A percentile compares a stretch with the other conserved stretches of the same genome.
phyloP scores from a whole-genome alignment of 306 rosid genomes.

The Trifolium subterraneum region DNA sequence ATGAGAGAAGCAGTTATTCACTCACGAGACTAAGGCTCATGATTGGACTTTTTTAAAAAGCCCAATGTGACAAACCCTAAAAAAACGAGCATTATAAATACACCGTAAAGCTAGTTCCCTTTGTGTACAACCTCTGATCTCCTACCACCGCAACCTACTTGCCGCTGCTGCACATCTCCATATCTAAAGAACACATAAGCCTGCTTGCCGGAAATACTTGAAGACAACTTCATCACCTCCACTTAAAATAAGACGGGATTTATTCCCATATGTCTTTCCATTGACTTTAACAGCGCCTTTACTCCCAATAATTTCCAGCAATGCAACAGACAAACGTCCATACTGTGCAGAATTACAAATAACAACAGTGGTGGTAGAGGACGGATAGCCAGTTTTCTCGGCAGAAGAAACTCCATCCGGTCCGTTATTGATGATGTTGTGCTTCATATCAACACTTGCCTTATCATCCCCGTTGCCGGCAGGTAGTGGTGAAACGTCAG shows the following conservation, averaged over 20 bases:
- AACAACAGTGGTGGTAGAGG: slow-evolving; percentile 45
- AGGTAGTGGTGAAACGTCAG: slow-evolving; percentile 55
- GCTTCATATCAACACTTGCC: slow-evolving; percentile 67
- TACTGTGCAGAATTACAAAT: slow-evolving; percentile 56
- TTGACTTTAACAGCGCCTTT: slow-evolving; percentile 81
- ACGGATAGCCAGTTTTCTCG: slow-evolving; percentile 57
- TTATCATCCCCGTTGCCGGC: slow-evolving; percentile 54
- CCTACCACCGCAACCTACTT: not conserved
- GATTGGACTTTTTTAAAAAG: not conserved
- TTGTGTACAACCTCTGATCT: not conserved
- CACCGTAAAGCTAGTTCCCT: not conserved
- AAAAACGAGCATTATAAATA: not conserved
- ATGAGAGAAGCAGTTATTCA: not conserved
- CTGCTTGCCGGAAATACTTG: slow-evolving; percentile 69
- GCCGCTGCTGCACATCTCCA: not conserved
- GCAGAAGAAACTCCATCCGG: slow-evolving; percentile 38
- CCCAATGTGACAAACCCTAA: not conserved
- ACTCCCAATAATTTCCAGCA: slow-evolving; percentile 76
- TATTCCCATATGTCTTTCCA: slow-evolving; percentile 64
- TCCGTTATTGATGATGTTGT: slow-evolving; percentile 25
- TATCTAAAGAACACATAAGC: slow-evolving; percentile 74
- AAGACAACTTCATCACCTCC: slow-evolving; percentile 94
- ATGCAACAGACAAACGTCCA: slow-evolving; percentile 67
- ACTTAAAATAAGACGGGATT: slow-evolving; percentile 54
- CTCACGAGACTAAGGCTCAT: not conserved